phyloP scores from a whole-genome alignment of 2,329 filamentous ascomycete species.

The Mycosphaerelloides madeirae region DNA sequence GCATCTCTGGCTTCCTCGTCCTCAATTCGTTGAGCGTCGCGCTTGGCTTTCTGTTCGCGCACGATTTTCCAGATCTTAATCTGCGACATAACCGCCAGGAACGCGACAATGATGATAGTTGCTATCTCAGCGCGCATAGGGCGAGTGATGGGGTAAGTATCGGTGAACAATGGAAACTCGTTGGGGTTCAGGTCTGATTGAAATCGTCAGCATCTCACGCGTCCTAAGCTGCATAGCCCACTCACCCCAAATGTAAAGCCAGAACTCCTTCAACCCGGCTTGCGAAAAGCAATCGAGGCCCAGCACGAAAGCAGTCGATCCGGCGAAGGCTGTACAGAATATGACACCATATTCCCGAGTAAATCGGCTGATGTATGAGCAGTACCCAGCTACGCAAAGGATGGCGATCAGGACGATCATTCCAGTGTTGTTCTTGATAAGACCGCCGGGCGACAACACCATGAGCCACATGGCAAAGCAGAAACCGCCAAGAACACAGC shows the following conservation, averaged over 20 bases:
- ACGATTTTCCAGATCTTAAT: slow-evolving; percentile 81
- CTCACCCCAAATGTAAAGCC: slow-evolving; percentile 82
- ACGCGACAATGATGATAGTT: slow-evolving; percentile 66
- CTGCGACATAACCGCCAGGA: slow-evolving; percentile 77
- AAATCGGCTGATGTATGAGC: slow-evolving; percentile 71
- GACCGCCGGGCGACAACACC: slow-evolving; percentile 68
- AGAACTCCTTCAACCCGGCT: slow-evolving; percentile 93
- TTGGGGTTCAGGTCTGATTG: slow-evolving; percentile 63
- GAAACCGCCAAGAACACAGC: slow-evolving; percentile 81
- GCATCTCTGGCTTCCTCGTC: slow-evolving; percentile 57
- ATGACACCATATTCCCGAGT: slow-evolving; percentile 78
- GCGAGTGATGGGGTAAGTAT: slow-evolving; percentile 78
- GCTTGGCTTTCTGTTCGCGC: slow-evolving; percentile 47
- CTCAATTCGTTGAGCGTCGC: slow-evolving; percentile 44
- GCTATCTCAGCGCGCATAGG: slow-evolving; percentile 84
- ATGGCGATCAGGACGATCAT: slow-evolving; percentile 71
- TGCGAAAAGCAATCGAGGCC: slow-evolving; percentile 87
- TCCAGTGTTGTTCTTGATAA: slow-evolving; percentile 58
- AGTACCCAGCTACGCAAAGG: slow-evolving; percentile 64
- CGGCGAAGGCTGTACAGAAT: slow-evolving; percentile 69
- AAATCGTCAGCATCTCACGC: slow-evolving; percentile 10
- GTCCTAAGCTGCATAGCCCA: slow-evolving; percentile 7
- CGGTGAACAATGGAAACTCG: slow-evolving; percentile 70
- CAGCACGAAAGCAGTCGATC: slow-evolving; percentile 71
- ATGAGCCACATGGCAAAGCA: slow-evolving; percentile 88